A percentile compares a stretch with the other conserved stretches of the same genome.
Evolutionary conservation across 495 filamentous ascomycete genomes (phyloP).

Genomic region (Penicillium canariense): DNA sequence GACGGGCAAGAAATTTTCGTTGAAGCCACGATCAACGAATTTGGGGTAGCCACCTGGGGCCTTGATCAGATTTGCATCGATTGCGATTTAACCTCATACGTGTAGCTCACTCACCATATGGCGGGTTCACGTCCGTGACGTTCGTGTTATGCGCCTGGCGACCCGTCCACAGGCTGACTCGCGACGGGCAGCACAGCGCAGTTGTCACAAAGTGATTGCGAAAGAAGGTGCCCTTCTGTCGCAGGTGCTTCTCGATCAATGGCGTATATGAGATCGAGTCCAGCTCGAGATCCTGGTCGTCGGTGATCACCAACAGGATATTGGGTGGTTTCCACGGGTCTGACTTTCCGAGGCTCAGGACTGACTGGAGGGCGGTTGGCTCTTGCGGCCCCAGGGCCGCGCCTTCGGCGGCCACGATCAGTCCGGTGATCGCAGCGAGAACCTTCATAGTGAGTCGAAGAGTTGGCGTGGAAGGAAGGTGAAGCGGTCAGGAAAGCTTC

Average conservation of each 20-base stretch:
- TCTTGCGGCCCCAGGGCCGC: constrained; percentile 1
- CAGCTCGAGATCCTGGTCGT: constrained; percentile 64
- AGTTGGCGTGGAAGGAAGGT: background rate
- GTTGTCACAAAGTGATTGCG: constrained; percentile 61
- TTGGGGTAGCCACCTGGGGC: constrained; percentile 65
- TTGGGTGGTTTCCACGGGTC: constrained; percentile 41
- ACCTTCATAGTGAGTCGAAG: constrained; percentile 25
- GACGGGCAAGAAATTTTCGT: constrained; percentile 63
- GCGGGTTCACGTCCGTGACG: constrained; percentile 66
- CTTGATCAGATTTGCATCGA: background rate
- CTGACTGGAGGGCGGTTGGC: constrained; percentile 15
- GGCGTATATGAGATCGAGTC: constrained; percentile 59
- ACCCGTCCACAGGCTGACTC: constrained; percentile 64
- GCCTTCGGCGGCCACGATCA: constrained; percentile 12
- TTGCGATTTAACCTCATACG: background rate
- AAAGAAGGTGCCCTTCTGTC: constrained; percentile 54
- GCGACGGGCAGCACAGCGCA: constrained; percentile 62
- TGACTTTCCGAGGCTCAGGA: constrained; percentile 5
- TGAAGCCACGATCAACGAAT: constrained; percentile 63
- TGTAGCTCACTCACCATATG: constrained; percentile 47
- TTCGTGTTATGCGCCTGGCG: constrained; percentile 72
- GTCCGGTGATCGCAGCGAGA: constrained; percentile 4
- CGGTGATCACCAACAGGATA: constrained; percentile 63
- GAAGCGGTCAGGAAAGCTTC: background rate
- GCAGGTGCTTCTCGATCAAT: constrained; percentile 49